A percentile compares a stretch with the other conserved stretches of the same genome.
phyloP scores from a whole-genome alignment of 129 eudicot genomes.

The Kitagawia praeruptora region DNA sequence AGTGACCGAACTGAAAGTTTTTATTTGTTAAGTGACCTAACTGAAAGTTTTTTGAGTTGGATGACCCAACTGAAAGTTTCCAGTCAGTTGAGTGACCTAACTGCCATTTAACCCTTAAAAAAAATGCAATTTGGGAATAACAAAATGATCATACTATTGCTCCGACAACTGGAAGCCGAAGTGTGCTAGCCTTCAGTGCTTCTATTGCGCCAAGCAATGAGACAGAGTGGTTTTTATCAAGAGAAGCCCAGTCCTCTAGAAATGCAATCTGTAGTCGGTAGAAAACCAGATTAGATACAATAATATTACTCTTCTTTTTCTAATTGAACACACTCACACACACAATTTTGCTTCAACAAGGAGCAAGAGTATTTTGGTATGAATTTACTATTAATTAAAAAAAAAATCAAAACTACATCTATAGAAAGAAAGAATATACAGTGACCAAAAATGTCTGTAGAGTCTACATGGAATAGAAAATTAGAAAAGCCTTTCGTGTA shows the following conservation, averaged over 20 bases:
- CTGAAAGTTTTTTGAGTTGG: too few species aligned
- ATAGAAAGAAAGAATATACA: not conserved
- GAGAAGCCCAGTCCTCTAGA: constrained; percentile 80
- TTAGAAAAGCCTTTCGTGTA: not conserved
- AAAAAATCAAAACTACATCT: not conserved
- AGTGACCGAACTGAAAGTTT: too few species aligned
- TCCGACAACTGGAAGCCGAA: constrained; percentile 91
- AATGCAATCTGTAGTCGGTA: constrained; percentile 42
- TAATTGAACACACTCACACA: not conserved
- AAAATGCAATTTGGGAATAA: not conserved
- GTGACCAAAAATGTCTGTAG: not conserved
- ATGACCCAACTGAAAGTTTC: too few species aligned
- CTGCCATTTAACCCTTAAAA: too few species aligned
- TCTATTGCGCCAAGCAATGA: constrained; percentile 87
- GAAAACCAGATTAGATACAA: constrained; percentile 5
- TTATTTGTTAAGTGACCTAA: too few species aligned
- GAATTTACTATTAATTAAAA: not conserved
- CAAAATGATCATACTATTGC: constrained; percentile 52
- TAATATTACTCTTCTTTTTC: not conserved
- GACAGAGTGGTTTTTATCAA: constrained; percentile 70
- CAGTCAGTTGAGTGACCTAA: too few species aligned
- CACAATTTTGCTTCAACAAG: not conserved
- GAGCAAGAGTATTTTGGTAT: not conserved
- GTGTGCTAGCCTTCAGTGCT: constrained; percentile 97
- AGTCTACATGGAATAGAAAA: not conserved